Percentiles rank a stretch among this genome's conserved stretches.
Conservation (phyloP, 2,329 filamentous ascomycete genomes). For the Colletotrichum gloeosporioides region DNA sequence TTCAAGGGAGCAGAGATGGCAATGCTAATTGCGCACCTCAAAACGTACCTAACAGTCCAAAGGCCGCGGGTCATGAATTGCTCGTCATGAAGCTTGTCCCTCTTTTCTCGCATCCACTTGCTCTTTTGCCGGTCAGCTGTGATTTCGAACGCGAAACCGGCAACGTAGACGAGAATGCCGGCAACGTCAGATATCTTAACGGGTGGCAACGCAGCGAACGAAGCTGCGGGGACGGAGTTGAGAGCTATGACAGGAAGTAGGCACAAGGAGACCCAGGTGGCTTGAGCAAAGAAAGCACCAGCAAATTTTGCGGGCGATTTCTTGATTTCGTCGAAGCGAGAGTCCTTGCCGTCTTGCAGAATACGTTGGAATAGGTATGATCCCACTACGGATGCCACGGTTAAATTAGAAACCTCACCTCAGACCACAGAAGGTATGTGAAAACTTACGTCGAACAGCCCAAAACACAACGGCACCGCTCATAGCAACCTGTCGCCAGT, state of each 20-base stretch:
- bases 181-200: slow-evolving; percentile 59
- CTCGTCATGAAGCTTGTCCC: slow-evolving; percentile 69
- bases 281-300: slow-evolving; percentile 57
- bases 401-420: background rate
- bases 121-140: slow-evolving; percentile 69
- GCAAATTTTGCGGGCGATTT: slow-evolving; percentile 38
- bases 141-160: slow-evolving; percentile 66
- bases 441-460: slow-evolving; percentile 60
- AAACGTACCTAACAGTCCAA: slow-evolving; percentile 58
- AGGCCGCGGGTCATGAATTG: slow-evolving; percentile 69
- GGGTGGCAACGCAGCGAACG: slow-evolving; percentile 53
- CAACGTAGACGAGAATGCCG: slow-evolving; percentile 61
- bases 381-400: slow-evolving; percentile 53
- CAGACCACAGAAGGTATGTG: background rate
- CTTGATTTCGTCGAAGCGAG: slow-evolving; percentile 49
- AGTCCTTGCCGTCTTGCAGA: slow-evolving; percentile 62
- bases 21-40: background rate
- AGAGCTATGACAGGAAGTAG: slow-evolving; percentile 68
- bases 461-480: slow-evolving; percentile 54
- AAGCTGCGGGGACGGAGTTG: slow-evolving; percentile 63
- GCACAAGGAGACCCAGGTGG: slow-evolving; percentile 72
- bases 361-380: slow-evolving; percentile 69
- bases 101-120: slow-evolving; percentile 65
- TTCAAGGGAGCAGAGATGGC: background rate
- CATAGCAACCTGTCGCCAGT: slow-evolving; percentile 62